Percentiles rank a stretch among this genome's conserved stretches.
Conservation (phyloP, 2,329 filamentous ascomycete species). For the Chaetomiaceae sp. region DNA sequence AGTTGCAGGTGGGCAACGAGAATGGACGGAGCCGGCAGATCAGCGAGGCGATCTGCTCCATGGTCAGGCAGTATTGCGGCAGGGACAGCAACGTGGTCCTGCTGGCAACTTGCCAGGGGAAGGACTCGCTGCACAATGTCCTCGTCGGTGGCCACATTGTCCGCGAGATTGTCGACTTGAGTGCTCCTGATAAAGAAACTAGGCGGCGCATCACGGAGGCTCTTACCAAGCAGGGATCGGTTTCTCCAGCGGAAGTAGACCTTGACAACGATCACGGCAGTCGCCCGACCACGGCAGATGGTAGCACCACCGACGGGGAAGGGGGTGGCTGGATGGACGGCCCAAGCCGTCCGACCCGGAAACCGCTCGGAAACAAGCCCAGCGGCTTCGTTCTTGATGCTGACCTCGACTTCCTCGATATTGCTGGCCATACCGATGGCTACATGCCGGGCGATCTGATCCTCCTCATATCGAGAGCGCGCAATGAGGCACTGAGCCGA, state of each 20-base stretch:
- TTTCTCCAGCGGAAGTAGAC: slow-evolving; percentile 36
- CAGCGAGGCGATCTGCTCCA: slow-evolving; percentile 79
- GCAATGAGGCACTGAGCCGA: slow-evolving; percentile 88
- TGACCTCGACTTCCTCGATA: slow-evolving; percentile 82
- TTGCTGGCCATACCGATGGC: slow-evolving; percentile 90
- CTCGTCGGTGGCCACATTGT: slow-evolving; percentile 89
- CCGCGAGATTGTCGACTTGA: slow-evolving; percentile 82
- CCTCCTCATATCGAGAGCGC: slow-evolving; percentile 77
- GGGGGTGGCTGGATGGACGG: slow-evolving; percentile 71
- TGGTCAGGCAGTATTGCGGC: slow-evolving; percentile 79
- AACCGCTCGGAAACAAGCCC: slow-evolving; percentile 31
- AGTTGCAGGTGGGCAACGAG: slow-evolving; percentile 87
- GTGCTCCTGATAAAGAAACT: slow-evolving; percentile 88
- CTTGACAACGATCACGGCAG: slow-evolving; percentile 39
- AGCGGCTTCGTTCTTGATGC: slow-evolving; percentile 69
- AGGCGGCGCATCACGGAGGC: slow-evolving; percentile 78
- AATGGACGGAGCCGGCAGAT: slow-evolving; percentile 90
- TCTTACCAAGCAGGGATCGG: slow-evolving; percentile 56
- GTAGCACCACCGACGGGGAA: slow-evolving; percentile 46
- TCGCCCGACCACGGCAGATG: slow-evolving; percentile 53
- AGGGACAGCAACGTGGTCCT: slow-evolving; percentile 77
- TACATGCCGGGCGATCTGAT: slow-evolving; percentile 96
- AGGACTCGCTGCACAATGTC: slow-evolving; percentile 86
- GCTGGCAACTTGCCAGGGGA: slow-evolving; percentile 85
- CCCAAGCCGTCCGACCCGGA: slow-evolving; percentile 51